Conservation (phyloP, 1,139 yeast genomes). For the Candida sp. region DNA sequence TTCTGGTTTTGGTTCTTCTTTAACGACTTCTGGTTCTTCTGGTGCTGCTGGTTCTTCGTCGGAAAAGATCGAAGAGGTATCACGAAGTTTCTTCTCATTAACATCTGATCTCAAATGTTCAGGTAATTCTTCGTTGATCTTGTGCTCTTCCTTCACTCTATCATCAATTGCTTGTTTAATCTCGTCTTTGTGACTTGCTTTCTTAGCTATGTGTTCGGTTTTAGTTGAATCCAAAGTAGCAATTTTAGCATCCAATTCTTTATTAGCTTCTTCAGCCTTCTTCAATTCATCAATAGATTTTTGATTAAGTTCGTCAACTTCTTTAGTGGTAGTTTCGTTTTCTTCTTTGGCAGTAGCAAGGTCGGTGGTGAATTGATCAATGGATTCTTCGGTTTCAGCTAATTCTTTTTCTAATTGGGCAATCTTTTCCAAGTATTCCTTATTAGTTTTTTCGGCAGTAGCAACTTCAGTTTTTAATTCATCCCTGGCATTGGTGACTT, state of each 20-base stretch:
- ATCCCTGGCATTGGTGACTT: slow-evolving; percentile 36
- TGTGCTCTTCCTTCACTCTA: slow-evolving; percentile 39
- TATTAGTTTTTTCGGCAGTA: slow-evolving; percentile 26
- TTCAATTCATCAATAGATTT: slow-evolving; percentile 21
- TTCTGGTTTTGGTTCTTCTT: slow-evolving; percentile 8
- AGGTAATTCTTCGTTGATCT: slow-evolving; percentile 48
- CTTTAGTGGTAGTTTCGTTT: slow-evolving; percentile 31
- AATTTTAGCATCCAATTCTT: slow-evolving; percentile 31
- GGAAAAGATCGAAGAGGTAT: slow-evolving; percentile 39
- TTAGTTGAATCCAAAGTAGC: slow-evolving; percentile 27
- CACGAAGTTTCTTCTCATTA: slow-evolving; percentile 36
- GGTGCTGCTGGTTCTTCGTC: slow-evolving; percentile 20
- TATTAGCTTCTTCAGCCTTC: slow-evolving; percentile 20
- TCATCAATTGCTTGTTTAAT: slow-evolving; percentile 30
- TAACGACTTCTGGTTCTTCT: slow-evolving; percentile 13
- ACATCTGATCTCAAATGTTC: slow-evolving; percentile 47
- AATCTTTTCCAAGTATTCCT: slow-evolving; percentile 31
- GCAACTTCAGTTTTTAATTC: slow-evolving; percentile 34
- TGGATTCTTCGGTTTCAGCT: slow-evolving; percentile 35
- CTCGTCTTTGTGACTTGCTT: slow-evolving; percentile 29
- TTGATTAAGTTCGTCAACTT: slow-evolving; percentile 27
- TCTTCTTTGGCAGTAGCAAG: slow-evolving; percentile 26
- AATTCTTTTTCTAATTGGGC: slow-evolving; percentile 34
- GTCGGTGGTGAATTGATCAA: slow-evolving; percentile 30
- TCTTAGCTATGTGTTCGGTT: slow-evolving; percentile 23